phyloP scores from a whole-genome alignment of 2,329 filamentous ascomycete species.

The Hymenotorrendiella dingleyae region DNA sequence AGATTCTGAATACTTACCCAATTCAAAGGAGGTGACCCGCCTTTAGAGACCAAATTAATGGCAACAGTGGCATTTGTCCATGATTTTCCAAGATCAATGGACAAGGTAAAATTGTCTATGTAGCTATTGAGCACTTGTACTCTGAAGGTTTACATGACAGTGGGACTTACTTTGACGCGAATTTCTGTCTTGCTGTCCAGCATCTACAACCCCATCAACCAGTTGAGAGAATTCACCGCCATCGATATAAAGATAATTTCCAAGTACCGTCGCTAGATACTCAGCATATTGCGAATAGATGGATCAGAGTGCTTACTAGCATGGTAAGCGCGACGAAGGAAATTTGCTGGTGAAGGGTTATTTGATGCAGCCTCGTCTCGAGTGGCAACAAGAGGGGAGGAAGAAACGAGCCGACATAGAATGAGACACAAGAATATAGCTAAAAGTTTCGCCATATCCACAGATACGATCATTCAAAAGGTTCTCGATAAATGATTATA shows the following conservation, averaged over 20 bases:
- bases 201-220: constrained; percentile 2
- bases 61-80: constrained; percentile 15
- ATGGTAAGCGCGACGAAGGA: background rate
- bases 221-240: constrained; percentile 12
- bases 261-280: constrained; percentile 10
- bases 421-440: no score
- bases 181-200: no score
- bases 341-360: background rate
- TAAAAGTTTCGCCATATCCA: no score
- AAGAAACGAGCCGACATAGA: no score
- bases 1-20: no score
- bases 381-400: no score
- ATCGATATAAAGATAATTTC: constrained; percentile 16
- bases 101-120: constrained; percentile 8
- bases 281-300: background rate
- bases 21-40: background rate
- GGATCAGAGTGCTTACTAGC: background rate
- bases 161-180: no score
- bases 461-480: no score
- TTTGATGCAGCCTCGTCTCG: no score
- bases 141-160: no score
- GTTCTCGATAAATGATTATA: no score
- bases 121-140: no score
- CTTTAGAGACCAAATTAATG: constrained; percentile 5
- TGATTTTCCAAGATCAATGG: constrained; percentile 12